Evolutionary conservation across 2,329 filamentous ascomycete genomes (phyloP), one percentile per base, ranked within the genome.

Genomic region (Aureobasidium sp.): DNA sequence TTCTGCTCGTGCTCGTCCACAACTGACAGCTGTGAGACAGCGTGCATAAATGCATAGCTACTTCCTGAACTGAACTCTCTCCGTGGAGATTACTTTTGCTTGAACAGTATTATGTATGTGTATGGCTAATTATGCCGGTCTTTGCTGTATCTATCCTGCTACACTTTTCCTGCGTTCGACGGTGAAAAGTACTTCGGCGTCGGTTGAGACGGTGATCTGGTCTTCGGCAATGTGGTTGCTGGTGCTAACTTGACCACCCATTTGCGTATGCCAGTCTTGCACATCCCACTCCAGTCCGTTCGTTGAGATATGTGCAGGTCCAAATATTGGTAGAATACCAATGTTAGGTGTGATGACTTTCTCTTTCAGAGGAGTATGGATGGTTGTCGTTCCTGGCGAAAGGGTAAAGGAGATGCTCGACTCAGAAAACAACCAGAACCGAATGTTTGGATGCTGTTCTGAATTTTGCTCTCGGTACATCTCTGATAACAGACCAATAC

Each of bases 241-340:
- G 8, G 78, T 79, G 65, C 78, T 81, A 62, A 81, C 74, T 62
- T 77, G 74, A 2, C 73, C 73, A 16, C 78, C 78, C 71, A 80
- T 77, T 54, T 75, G 72, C 29, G 78, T 96, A 66, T 82, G 76
- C 91, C 93, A 96, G 63, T 90, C 79, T 63, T 80, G 72, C 1
- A 99, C 89, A 74, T 99, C 91, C 94, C 94, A 99, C 71, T 96
- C 87, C 25, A 97, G 78, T 0, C 94, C 94, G 13, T 79, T 76
- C 0, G 90, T 95, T 8, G 85, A 87, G 67, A 99, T 91, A n/a
- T 81, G 74, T 50, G 89, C 87, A 3, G 86, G 84, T n/a, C 87
- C 89, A 61, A 86, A 88, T 27, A 97, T 76, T 0, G 94, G 94
- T 44, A 99, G 79, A 65, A 99, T 89, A 10, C 94, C 94, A 34